Base-by-base conservation (phyloP, 352 stramenopile species). In the Phytophthora fragariaefolia region DNA sequence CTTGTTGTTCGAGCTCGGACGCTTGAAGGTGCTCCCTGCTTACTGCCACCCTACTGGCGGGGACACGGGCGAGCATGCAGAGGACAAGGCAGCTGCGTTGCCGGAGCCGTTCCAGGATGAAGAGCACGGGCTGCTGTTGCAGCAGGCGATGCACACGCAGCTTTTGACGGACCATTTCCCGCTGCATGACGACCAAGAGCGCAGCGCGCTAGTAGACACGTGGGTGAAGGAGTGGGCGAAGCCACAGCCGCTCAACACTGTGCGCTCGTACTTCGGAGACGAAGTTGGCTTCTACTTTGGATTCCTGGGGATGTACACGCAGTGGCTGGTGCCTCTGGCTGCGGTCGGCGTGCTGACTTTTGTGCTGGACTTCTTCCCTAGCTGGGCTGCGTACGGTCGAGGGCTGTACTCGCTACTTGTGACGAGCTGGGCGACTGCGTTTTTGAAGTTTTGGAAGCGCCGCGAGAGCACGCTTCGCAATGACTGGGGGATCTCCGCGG, bases 251-350 rank as follows among this genome's bases (percentile, higher is more conserved):
- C 54, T 96, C 1, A 77, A 90, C 22, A 51, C 42, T 34, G 70
- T 96, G 26, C 81, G 78, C 28, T 83, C 85, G 45, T 96, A 96
- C 51, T 96, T 93, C 71, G 87, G 87, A 30, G 81, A 94, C 36
- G 87, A 96, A 63, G 86, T 99, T 51, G 96, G 95, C 0, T 98
- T 99, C 61, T 99, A 99, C 80, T 99, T 99, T 79, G 92, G 95
- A 8, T 99, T 98, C 73, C 73, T 99, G 5, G 93, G 97, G 34
- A 97, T 97, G 81, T 98, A 98, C 73, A 97, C 96, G 20, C 86
- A 90, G 52, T 98, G 97, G 84, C 81, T 99, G 7, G 69, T 99
- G 6, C 88, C 91, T 12, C 89, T 98, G 12, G 91, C 93, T 26
- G 65, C 92, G 8, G 63, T 98, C 27, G 97, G 97, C 3, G 50